Evolutionary conservation across 176 grass and related monocot genomes (phyloP).

Genomic region (Carex cristatella): DNA sequence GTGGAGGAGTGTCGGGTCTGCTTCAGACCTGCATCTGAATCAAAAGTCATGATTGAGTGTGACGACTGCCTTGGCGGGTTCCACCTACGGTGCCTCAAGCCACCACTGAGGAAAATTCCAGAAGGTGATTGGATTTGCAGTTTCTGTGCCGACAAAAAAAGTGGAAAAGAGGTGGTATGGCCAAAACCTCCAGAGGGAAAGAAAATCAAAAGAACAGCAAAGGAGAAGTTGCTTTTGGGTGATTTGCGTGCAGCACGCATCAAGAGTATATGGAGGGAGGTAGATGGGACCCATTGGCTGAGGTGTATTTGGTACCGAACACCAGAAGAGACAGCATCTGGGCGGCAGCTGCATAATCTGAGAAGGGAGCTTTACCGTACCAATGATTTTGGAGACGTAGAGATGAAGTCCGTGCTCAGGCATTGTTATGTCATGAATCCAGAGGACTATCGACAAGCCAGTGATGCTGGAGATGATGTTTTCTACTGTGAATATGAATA

Average conservation of each 20-base stretch:
- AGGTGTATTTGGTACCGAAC: constrained; percentile 85
- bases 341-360: constrained; percentile 94
- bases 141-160: constrained; percentile 50
- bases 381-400: constrained; percentile 59
- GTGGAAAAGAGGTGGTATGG: constrained; percentile 39
- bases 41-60: constrained; percentile 76
- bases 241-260: constrained; percentile 78
- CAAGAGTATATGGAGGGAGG: constrained; percentile 74
- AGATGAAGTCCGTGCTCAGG: constrained; percentile 85
- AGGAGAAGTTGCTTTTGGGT: constrained; percentile 76
- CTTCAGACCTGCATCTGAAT: constrained; percentile 41
- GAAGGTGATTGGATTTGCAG: constrained; percentile 84
- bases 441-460: constrained; percentile 61
- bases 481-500: constrained; percentile 99
- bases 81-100: constrained; percentile 68
- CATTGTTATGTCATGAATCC: constrained; percentile 77
- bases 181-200: constrained; percentile 55
- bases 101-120: constrained; percentile 63
- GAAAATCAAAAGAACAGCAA: constrained; percentile 53
- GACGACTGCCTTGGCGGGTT: constrained; percentile 87
- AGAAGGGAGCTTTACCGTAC: constrained; percentile 77
- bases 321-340: constrained; percentile 85
- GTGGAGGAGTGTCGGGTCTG: constrained; percentile 69
- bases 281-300: constrained; percentile 58
- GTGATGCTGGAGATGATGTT: constrained; percentile 78